A percentile compares a stretch with the other conserved stretches of the same genome.
phyloP scores from a whole-genome alignment of 2,329 filamentous ascomycete genomes.

The Rutstroemia sp. region DNA sequence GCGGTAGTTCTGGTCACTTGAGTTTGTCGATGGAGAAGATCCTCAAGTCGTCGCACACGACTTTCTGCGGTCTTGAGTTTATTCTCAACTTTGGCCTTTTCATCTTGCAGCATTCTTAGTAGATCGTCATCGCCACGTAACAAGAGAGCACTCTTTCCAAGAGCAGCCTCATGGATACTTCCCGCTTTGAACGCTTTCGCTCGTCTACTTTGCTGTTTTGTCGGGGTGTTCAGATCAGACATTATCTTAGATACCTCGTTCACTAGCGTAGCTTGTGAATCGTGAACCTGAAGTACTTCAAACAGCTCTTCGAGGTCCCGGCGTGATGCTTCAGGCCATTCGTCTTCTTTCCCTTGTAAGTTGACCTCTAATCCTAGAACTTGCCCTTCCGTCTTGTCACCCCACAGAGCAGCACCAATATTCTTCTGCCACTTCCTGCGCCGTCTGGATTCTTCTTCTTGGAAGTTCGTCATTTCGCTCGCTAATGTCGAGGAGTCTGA shows the following conservation, averaged over 20 bases:
- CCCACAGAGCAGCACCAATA: conserved; percentile 63
- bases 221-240: conserved; percentile 72
- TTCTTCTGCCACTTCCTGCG: conserved; percentile 86
- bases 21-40: conserved; percentile 79
- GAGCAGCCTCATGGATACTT: conserved; percentile 81
- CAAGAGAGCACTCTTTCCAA: conserved; percentile 80
- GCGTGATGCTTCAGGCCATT: conserved; percentile 72
- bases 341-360: conserved; percentile 67
- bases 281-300: conserved; percentile 54
- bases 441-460: conserved; percentile 85
- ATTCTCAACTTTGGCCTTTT: conserved; percentile 68
- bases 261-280: conserved; percentile 57
- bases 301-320: conserved; percentile 73
- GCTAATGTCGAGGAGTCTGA: conserved; percentile 79
- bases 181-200: conserved; percentile 95
- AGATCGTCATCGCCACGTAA: conserved; percentile 84
- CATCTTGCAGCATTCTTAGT: conserved; percentile 68
- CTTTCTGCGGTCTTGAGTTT: conserved; percentile 79
- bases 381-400: conserved; percentile 58
- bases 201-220: conserved; percentile 77
- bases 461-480: conserved; percentile 86
- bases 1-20: conserved; percentile 47
- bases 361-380: conserved; percentile 79
- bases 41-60: conserved; percentile 83
- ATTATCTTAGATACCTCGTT: conserved; percentile 70